These are phyloP conservation scores for Hyphochytrium catenoides DNA, from an alignment of 352 stramenopile genomes.

Conservation along the genomic window DNA sequence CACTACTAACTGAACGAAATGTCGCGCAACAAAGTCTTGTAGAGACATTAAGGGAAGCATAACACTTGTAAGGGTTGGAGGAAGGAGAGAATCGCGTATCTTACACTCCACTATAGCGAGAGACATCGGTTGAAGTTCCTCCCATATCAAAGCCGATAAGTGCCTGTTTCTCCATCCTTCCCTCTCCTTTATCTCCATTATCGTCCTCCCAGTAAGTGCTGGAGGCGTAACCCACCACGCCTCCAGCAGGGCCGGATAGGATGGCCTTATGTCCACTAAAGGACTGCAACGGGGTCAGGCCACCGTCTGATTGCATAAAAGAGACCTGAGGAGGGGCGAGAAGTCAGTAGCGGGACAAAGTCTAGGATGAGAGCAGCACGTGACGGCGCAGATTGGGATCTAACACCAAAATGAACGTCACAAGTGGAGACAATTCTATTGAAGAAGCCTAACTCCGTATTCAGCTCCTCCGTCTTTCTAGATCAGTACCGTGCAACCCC, in stretches of 20 bases:
- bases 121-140: constrained; percentile 93
- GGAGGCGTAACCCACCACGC: constrained; percentile 90
- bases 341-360: background rate
- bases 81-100: too few species aligned
- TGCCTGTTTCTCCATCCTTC: constrained; percentile 5
- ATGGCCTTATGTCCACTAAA: constrained; percentile 79
- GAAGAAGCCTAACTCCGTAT: too few species aligned
- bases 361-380: too few species aligned
- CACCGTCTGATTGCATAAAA: constrained; percentile 98
- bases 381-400: too few species aligned
- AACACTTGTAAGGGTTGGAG: too few species aligned
- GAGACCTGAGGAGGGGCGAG: constrained; percentile 28
- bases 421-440: too few species aligned
- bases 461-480: too few species aligned
- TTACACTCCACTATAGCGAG: constrained; percentile 88
- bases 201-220: constrained; percentile 30
- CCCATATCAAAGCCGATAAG: constrained; percentile 99
- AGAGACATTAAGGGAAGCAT: too few species aligned
- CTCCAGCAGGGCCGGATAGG: constrained; percentile 74
- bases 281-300: constrained; percentile 77
- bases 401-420: too few species aligned
- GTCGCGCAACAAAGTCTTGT: too few species aligned
- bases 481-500: too few species aligned
- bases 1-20: too few species aligned
- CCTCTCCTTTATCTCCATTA: constrained; percentile 3